Percentiles rank a stretch among this genome's conserved stretches.
Evolutionary conservation across 805 yeast genomes (phyloP).

Genomic region (Wickerhamomyces queroliae): DNA sequence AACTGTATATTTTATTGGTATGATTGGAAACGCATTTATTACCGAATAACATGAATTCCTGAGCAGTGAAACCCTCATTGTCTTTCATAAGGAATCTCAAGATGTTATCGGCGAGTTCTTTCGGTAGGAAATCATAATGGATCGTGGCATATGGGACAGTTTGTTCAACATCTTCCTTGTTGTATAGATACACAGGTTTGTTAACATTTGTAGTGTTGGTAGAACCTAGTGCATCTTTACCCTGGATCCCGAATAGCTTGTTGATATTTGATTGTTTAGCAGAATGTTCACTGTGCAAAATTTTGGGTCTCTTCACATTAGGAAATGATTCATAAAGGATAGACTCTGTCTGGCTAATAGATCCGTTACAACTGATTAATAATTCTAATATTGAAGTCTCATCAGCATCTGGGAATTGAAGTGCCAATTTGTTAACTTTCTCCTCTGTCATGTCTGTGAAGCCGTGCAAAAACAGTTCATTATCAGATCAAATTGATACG

Average conservation of each 20-base stretch:
- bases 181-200: slow-evolving; percentile 35
- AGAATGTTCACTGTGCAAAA: not conserved
- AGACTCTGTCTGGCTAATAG: slow-evolving; percentile 33
- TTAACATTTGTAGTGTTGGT: slow-evolving; percentile 13
- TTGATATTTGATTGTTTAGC: slow-evolving; percentile 16
- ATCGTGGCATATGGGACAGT: slow-evolving; percentile 47
- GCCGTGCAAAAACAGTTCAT: too few species aligned
- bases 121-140: slow-evolving; percentile 46
- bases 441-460: slow-evolving; percentile 30
- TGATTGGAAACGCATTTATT: slow-evolving; percentile 58
- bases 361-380: slow-evolving; percentile 48
- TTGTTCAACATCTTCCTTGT: slow-evolving; percentile 44
- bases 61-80: slow-evolving; percentile 31
- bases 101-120: slow-evolving; percentile 38
- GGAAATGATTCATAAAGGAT: slow-evolving; percentile 33
- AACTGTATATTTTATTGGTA: slow-evolving; percentile 32
- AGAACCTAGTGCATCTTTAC: slow-evolving; percentile 5
- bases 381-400: slow-evolving; percentile 41
- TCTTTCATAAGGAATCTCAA: slow-evolving; percentile 37
- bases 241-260: slow-evolving; percentile 13
- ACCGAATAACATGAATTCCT: slow-evolving; percentile 58
- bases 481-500: too few species aligned
- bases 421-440: slow-evolving; percentile 31
- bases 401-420: slow-evolving; percentile 38
- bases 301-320: slow-evolving; percentile 7